phyloP scores from a whole-genome alignment of 1,139 yeast species.

The Geotrichum reessii region DNA sequence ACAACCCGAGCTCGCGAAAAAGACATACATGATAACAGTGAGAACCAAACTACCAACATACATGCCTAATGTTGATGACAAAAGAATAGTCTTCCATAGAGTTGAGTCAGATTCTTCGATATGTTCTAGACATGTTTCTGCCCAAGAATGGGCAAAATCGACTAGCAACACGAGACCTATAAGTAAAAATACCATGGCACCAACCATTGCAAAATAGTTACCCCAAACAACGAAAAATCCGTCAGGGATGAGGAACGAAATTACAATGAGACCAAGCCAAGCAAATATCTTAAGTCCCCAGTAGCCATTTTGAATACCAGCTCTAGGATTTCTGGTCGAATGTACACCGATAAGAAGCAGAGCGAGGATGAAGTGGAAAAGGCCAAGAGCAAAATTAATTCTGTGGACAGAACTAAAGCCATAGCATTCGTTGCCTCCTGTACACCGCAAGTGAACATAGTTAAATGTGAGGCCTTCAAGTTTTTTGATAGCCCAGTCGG shows the following conservation, averaged over 20 bases:
- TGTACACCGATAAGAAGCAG: conserved; percentile 63
- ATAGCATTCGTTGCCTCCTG: conserved; percentile 58
- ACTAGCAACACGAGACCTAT: conserved; percentile 87
- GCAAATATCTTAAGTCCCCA: conserved; percentile 74
- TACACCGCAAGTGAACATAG: conserved; percentile 61
- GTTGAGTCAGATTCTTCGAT: conserved; percentile 82
- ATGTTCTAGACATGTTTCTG: conserved; percentile 87
- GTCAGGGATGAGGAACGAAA: conserved; percentile 80
- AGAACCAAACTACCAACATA: conserved; percentile 65
- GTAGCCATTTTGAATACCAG: conserved; percentile 77
- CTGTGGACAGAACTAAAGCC: conserved; percentile 93
- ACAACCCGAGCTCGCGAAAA: conserved; percentile 82
- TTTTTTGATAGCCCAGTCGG: conserved; percentile 72
- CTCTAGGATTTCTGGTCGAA: conserved; percentile 73
- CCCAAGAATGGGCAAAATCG: conserved; percentile 99
- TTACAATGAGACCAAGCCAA: conserved; percentile 53
- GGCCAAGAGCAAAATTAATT: conserved; percentile 80
- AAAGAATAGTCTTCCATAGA: conserved; percentile 72
- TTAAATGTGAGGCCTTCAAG: conserved; percentile 64
- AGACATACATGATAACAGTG: conserved; percentile 73
- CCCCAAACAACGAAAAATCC: conserved; percentile 85
- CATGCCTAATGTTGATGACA: conserved; percentile 86
- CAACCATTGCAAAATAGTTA: conserved; percentile 76
- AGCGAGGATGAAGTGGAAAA: conserved; percentile 70
- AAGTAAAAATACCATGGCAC: conserved; percentile 78